Evolutionary conservation across 2,329 filamentous ascomycete genomes (phyloP).

Genomic region (Waltergamsia citrina): DNA sequence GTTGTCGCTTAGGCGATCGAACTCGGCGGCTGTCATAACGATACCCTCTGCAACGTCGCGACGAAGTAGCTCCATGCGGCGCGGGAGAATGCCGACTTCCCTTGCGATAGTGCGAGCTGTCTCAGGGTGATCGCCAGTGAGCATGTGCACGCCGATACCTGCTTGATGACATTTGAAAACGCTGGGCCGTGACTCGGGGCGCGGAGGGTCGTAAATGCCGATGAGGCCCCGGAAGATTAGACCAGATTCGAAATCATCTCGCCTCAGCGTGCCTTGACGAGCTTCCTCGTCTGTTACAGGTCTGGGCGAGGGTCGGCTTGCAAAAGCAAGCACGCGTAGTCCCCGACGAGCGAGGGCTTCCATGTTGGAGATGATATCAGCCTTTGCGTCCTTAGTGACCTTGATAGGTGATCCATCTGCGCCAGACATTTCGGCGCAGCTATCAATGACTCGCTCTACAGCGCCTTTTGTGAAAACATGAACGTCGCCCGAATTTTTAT

Average conservation of each 20-base stretch:
- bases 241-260: conserved; percentile 33
- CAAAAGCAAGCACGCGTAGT: conserved; percentile 57
- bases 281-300: conserved; percentile 17
- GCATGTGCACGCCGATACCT: conserved; percentile 54
- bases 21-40: conserved; percentile 54
- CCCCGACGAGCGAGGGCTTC: conserved; percentile 54
- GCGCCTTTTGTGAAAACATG: conserved; percentile 57
- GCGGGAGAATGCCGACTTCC: conserved; percentile 49
- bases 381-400: conserved; percentile 25
- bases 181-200: conserved; percentile 45
- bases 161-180: conserved; percentile 47
- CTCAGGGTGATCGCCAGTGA: conserved; percentile 54
- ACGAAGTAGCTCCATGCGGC: conserved; percentile 32
- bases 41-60: conserved; percentile 43
- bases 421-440: conserved; percentile 40
- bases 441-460: conserved; percentile 55
- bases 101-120: conserved; percentile 51
- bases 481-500: conserved; percentile 26
- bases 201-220: conserved; percentile 60
- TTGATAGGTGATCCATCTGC: conserved; percentile 21
- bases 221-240: conserved; percentile 56
- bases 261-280: conserved; percentile 10
- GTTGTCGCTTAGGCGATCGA: conserved; percentile 52
- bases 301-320: conserved; percentile 18
- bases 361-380: conserved; percentile 53